Evolutionary conservation across 345 rosid genomes (phyloP), one percentile per base, ranked within the genome.

Genomic region (Lenwebbia sp.): DNA sequence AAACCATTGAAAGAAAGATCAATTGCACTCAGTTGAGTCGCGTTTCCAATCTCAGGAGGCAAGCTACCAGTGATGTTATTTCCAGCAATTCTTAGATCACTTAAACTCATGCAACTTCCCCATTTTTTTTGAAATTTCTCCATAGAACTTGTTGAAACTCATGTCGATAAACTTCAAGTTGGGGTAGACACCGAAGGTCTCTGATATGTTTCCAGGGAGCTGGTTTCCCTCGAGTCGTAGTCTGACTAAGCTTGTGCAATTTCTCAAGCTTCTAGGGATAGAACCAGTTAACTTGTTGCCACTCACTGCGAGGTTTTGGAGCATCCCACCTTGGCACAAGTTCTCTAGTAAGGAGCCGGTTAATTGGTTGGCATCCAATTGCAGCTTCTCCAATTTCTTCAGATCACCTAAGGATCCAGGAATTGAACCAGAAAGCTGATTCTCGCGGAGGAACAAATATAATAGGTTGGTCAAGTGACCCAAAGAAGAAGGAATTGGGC

Each of bases 11-110:
- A 82, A 23, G 87, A 81, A 58, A 82, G 44, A 62, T 58, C 81
- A 6, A 83, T 37, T 2, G 26, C 33, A 1, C 54, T 57, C 4
- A 93, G 57, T 5, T 11, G 83, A 37, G 65, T 15, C 26, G 88
- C 89, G 7, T 86, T 82, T 49, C 88, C 92, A 11, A 90, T 83
- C 37, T 87, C 89, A 6, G 86, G 53, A 15, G 92, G 93, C 82
- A 92, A 83, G 21, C 4, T 22, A 5, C 93, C 92, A 2, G 86
- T 54, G 23, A 92, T 44, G 9, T 86, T 75, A 44, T 91, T 92
- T 33, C 58, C 84, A 49, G 82, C 87, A 50, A 86, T 82, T 9
- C 54, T 65, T 3, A 86, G 57, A 37, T 33, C 7, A 40, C 15
- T n/a, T 49, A 86, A n/a, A 17, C 40, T 22, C 8, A n/a, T n/a